Percentiles rank a stretch among this genome's conserved stretches.
phyloP scores from a whole-genome alignment of 768 basidiomycete species.

The Arthromyces matolae region DNA sequence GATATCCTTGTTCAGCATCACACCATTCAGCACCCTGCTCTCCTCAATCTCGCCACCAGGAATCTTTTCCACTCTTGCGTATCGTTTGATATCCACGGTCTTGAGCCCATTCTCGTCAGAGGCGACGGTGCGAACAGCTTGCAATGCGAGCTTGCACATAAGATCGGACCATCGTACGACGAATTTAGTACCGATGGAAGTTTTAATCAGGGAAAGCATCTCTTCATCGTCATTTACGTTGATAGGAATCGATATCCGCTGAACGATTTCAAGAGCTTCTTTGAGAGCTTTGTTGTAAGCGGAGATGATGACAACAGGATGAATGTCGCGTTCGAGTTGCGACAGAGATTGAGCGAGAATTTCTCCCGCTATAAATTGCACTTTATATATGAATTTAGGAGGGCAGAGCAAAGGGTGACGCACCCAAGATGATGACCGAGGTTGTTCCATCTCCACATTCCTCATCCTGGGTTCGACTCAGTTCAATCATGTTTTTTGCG shows the following conservation, averaged over 20 bases:
- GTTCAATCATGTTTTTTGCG: conserved; percentile 99
- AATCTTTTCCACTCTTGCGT: conserved; percentile 95
- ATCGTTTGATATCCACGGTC: conserved; percentile 97
- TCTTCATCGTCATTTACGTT: conserved; percentile 79
- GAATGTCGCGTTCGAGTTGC: conserved; percentile 93
- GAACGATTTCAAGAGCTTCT: conserved; percentile 86
- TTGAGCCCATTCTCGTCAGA: conserved; percentile 71
- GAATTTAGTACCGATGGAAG: conserved; percentile 97
- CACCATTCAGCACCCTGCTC: conserved; percentile 78
- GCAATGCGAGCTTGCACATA: conserved; percentile 92
- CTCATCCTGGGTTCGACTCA: conserved; percentile 96
- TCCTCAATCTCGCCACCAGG: conserved; percentile 98
- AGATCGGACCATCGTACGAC: conserved; percentile 94
- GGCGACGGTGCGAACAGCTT: conserved; percentile 88
- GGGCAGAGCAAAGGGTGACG: conserved; percentile 14
- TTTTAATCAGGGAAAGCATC: conserved; percentile 97
- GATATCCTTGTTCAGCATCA: conserved; percentile 99
- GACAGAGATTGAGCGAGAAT: conserved; percentile 93
- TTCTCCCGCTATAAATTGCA: conserved; percentile 74
- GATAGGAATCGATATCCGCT: conserved; percentile 86
- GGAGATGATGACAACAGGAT: conserved; percentile 97
- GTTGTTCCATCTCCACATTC: conserved; percentile 99
- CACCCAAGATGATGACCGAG: conserved; percentile 95
- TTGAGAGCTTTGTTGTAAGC: conserved; percentile 96
- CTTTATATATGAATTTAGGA: neutral